Conservation (phyloP, 148 eudicot species). For the Camellia lanceoleosa region DNA sequence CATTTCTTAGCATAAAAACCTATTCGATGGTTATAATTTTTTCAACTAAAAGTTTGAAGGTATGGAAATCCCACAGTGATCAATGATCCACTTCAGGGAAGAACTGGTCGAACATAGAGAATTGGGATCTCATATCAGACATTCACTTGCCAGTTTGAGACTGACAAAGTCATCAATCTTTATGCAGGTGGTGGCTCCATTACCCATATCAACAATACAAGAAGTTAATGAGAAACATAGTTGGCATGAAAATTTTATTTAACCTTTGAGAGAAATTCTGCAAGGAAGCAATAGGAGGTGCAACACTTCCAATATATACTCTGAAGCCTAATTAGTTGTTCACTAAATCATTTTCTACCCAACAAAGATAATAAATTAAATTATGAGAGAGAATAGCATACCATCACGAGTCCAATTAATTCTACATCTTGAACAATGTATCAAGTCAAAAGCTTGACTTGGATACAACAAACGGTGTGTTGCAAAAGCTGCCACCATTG, state of each 20-base stretch:
- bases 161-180: not conserved
- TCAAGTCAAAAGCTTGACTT: conserved; percentile 92
- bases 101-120: not conserved
- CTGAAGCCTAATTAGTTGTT: not conserved
- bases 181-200: not conserved
- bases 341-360: not conserved
- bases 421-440: conserved; percentile 99
- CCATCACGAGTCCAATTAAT: conserved; percentile 97
- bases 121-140: not conserved
- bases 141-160: not conserved
- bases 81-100: not conserved
- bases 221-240: not conserved
- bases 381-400: conserved; percentile 21
- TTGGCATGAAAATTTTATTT: not conserved
- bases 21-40: not conserved
- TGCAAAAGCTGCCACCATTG: conserved; percentile 93
- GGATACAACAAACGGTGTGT: conserved; percentile 77
- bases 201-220: not conserved
- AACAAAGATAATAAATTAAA: conserved; percentile 10
- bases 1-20: not conserved
- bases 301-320: conserved; percentile 1
- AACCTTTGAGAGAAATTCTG: not conserved
- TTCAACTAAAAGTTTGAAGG: not conserved
- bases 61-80: not conserved
- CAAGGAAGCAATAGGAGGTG: not conserved